Percentiles rank a stretch among this genome's conserved stretches.
Evolutionary conservation across 352 stramenopile species (phyloP).

Genomic region (Thalassiosira livingstoniorum): DNA sequence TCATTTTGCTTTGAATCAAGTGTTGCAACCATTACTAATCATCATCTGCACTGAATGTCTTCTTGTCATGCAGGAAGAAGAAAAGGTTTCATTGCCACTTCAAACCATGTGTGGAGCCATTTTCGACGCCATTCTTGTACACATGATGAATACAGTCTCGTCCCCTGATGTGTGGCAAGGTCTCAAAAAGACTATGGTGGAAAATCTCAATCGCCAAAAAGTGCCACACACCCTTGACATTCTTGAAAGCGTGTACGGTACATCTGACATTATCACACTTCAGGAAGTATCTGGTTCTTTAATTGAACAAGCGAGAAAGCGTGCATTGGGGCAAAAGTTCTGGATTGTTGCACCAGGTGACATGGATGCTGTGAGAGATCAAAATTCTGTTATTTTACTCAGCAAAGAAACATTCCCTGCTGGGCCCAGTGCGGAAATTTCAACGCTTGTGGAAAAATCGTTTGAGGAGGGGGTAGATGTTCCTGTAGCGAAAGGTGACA

Average conservation of each 20-base stretch:
- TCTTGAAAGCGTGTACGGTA: constrained; percentile 82
- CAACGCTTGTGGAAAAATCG: constrained; percentile 68
- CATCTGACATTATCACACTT: constrained; percentile 87
- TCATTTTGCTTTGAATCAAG: neutral
- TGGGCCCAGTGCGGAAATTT: constrained; percentile 80
- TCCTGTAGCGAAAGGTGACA: constrained; percentile 86
- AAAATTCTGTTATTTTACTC: constrained; percentile 88
- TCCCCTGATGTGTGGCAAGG: constrained; percentile 79
- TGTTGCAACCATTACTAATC: neutral
- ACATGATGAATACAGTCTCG: constrained; percentile 88
- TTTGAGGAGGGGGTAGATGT: constrained; percentile 79
- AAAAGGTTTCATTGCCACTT: constrained; percentile 86
- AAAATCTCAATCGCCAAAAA: constrained; percentile 87
- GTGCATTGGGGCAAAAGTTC: constrained; percentile 74
- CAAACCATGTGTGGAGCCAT: constrained; percentile 87
- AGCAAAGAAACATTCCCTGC: constrained; percentile 84
- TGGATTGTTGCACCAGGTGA: constrained; percentile 76
- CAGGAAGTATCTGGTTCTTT: constrained; percentile 86
- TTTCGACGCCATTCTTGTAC: constrained; percentile 89
- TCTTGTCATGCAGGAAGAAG: constrained; percentile 67
- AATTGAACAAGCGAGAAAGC: constrained; percentile 72
- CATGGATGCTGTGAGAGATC: constrained; percentile 86
- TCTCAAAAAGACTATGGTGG: constrained; percentile 86
- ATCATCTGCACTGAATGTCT: neutral
- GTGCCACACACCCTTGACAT: constrained; percentile 86